A percentile compares a stretch with the other conserved stretches of the same genome.
Conservation (phyloP, 2,329 filamentous ascomycete genomes). For the Huntiella savannae region DNA sequence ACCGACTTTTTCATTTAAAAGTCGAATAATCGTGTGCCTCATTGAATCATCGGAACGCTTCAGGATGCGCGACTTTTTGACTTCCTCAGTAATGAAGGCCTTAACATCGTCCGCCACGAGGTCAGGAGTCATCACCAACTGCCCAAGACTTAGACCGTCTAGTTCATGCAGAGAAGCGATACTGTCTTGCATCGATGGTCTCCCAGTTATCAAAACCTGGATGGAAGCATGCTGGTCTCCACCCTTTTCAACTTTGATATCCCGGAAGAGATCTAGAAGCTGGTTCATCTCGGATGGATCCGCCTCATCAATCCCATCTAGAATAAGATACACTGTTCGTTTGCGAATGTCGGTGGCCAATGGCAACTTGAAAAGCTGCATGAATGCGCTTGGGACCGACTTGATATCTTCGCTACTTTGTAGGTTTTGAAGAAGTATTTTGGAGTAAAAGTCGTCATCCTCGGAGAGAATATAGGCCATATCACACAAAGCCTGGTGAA, state of each 20-base stretch:
- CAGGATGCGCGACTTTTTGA: conserved; percentile 22
- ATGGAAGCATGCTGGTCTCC: conserved; percentile 12
- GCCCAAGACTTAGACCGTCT: conserved; percentile 18
- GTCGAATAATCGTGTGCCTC: conserved; percentile 21
- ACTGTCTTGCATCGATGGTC: conserved; percentile 23
- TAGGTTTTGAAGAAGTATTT: conserved; percentile 20
- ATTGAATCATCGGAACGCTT: conserved; percentile 18
- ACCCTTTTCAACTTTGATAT: conserved; percentile 9
- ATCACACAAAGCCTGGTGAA: conserved; percentile 26
- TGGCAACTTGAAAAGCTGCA: conserved; percentile 22
- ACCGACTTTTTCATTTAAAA: conserved; percentile 24
- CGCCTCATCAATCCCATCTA: conserved; percentile 29
- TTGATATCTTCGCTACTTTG: conserved; percentile 23
- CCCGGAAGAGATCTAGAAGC: conserved; percentile 16
- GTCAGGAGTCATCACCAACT: conserved; percentile 24
- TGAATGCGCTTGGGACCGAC: conserved; percentile 25
- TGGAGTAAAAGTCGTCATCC: conserved; percentile 25
- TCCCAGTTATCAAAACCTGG: conserved; percentile 23
- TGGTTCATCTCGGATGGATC: conserved; percentile 20
- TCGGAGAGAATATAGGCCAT: conserved; percentile 28
- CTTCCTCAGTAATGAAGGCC: conserved; percentile 23
- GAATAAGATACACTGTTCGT: conserved; percentile 23
- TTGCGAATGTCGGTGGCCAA: conserved; percentile 18
- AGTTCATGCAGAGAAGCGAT: conserved; percentile 20
- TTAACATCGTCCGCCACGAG: conserved; percentile 25